Base-by-base conservation (phyloP, 768 basidiomycete species). In the Mycena capillaripes region DNA sequence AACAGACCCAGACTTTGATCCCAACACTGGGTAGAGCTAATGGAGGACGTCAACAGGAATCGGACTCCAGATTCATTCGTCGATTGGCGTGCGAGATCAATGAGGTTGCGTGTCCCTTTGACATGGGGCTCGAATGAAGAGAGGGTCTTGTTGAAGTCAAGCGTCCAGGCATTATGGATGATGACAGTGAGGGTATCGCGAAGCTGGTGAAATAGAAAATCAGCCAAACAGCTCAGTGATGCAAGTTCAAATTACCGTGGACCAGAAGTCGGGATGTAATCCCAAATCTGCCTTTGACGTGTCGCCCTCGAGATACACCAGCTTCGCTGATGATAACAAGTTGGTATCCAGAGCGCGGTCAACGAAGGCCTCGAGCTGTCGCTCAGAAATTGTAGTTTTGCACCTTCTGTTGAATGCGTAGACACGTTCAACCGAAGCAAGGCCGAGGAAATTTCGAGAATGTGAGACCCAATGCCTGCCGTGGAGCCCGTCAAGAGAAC, bases 81-180 rank as follows among this genome's bases (percentile, higher is more conserved):
- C n/a, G 79, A 77, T 8, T 70, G 66, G 4, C 75, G 77, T 1
- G 81, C 81, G 38, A 88, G 77, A 65, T 85, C 81, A 70, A 88
- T 78, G 25, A 88, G 78, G 74, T 85, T 83, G 19, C 85, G 78
- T 1, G 83, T 86, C 19, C 85, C 85, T 25, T 77, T 76, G 27
- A 89, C 79, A 68, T 86, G 82, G 4, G 82, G 72, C 62, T 88
- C 86, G 52, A 89, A 88, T 6, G 87, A 86, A 3, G 82, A 77
- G 36, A 88, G 74, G 9, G 79, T 76, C 1, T 86, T 78, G 57
- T 85, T 86, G 75, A 89, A 88, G 76, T 89, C 86, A 25, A 89
- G 79, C 0, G 79, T 80, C 89, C 88, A 89, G 11, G 87, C 86
- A 55, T 80, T 83, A 66, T 85, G 83, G 2, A 85, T 79, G 62